Conservation (phyloP, 1,284 basidiomycete genomes). For the Vanrija pseudolonga region DNA sequence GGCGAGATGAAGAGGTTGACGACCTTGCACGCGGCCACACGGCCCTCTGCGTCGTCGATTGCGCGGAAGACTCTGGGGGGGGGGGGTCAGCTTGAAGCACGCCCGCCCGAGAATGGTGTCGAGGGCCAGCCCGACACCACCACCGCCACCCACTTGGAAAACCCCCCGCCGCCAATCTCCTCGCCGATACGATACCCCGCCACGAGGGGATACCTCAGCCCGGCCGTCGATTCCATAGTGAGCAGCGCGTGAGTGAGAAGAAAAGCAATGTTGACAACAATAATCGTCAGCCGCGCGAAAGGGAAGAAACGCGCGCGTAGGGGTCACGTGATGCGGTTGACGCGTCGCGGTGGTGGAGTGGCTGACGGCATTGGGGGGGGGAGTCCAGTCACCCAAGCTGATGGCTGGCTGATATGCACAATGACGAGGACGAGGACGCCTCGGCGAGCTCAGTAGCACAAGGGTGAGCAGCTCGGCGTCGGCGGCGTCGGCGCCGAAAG, state of each 20-base stretch:
- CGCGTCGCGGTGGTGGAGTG: not conserved
- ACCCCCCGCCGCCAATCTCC: constrained; percentile 77
- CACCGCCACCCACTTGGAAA: constrained; percentile 63
- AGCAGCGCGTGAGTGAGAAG: not conserved
- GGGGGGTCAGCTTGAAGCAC: too few relatives aligned
- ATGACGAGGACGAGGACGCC: too few relatives aligned
- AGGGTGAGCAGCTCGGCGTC: too few relatives aligned
- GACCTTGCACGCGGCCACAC: constrained; percentile 78
- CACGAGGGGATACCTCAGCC: constrained; percentile 31
- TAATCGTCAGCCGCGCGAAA: not conserved
- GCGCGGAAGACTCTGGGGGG: constrained; percentile 70
- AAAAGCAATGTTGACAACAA: not conserved
- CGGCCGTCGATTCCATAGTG: constrained; percentile 5
- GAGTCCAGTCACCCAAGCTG: not conserved
- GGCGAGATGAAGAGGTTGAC: constrained; percentile 55
- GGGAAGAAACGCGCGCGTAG: not conserved
- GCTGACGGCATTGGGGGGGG: not conserved
- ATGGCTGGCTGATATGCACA: not conserved
- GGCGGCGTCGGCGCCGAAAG: too few relatives aligned
- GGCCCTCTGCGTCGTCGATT: constrained; percentile 60
- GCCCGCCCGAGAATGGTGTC: too few relatives aligned
- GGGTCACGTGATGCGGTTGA: not conserved
- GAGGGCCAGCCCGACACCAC: too few relatives aligned
- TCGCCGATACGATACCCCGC: constrained; percentile 67
- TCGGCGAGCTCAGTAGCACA: too few relatives aligned